Base-by-base conservation (phyloP, 2,329 filamentous ascomycete species). In the Elsinoe arachidis region DNA sequence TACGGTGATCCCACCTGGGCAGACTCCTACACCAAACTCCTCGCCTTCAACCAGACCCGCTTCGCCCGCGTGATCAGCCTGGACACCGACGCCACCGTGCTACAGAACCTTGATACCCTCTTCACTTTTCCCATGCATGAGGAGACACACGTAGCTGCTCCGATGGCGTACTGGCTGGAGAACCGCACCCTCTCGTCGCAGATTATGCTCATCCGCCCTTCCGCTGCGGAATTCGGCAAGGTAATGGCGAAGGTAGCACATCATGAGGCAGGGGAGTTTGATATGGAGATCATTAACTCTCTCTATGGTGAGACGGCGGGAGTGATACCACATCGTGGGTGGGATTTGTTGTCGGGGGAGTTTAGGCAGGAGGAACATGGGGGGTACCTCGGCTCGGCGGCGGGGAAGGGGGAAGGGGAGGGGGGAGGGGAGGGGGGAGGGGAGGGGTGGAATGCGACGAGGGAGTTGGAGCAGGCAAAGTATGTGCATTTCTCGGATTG, bases 401-500 rank as follows among this genome's bases (percentile, higher is more conserved):
- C 23, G 26, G 26, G 26, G 26, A 4, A 1, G 78, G 78, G 46
- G 44, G 35, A 33, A 52, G 53, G 62, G 64, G 15, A 19, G 62
- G 65, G 2, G 87, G 84, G 83, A 79, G 26, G 26, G 26, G 26
- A 4, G 1, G 78, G 78, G 46, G 44, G 35, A 33, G 55, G 53
- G 62, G 64, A 19, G 23, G 62, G 65, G 2, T 88, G 84, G 83
- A 79, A 87, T 63, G 76, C 84, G 0, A 71, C 82, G 21, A 69
- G 67, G 39, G 75, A 76, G 1, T 73, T 80, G 55, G 75, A 76
- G 12, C 82, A 86, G 63, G 81, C 83, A 5, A 87, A 86, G 61
- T 75, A 85, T 4, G 73, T 88, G 1, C 85, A 88, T 67, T 88
- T 88, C 67, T 85, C 81, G 11, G 86, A 89, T 65, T 86, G 81